Evolutionary conservation across 208 protist genomes (phyloP), one percentile per base, ranked within the genome.

Genomic region (Blechomonas ayalai): DNA sequence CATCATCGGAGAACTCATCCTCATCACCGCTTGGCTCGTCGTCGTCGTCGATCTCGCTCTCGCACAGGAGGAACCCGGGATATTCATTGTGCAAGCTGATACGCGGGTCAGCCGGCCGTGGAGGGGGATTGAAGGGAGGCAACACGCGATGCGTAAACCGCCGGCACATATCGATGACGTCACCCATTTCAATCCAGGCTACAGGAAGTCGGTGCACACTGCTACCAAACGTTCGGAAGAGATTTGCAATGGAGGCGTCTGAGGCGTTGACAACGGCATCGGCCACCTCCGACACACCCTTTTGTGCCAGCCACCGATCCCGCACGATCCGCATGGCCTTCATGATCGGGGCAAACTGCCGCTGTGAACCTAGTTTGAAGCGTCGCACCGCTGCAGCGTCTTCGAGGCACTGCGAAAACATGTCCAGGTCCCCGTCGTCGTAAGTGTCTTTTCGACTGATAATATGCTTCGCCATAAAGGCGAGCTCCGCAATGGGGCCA

Each of bases 181-280:
- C 90, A 5, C 90, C 90, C 65, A 83, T 91, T 16, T 96, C 90
- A 46, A 96, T 84, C 82, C 86, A 96, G 23, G 77, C 72, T 44
- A 96, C 87, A 4, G 90, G 90, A 31, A 96, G 65, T 1, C 90
- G 69, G 42, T 91, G 79, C 10, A 96, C 57, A 43, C 81, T 89
- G 27, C 63, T 52, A 15, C 85, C 90, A 47, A 96, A 53, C 0
- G 74, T 50, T 4, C 73, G 63, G 56, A 96, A 90, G 0, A 94
- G 53, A 44, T 83, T 64, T 6, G 67, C 81, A 6, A 92, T 31
- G 10, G 77, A 77, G 12, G 54, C 53, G 52, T 92, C 82, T 10
- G 63, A 59, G 28, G 58, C 45, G 16, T 73, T 67, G 7, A 91
- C 66, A 22, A 68, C 52, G 19, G 64, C 74, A 19, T 82, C 64